Evolutionary conservation across 345 rosid species (phyloP).

Genomic region (Melaleuca alternifolia): DNA sequence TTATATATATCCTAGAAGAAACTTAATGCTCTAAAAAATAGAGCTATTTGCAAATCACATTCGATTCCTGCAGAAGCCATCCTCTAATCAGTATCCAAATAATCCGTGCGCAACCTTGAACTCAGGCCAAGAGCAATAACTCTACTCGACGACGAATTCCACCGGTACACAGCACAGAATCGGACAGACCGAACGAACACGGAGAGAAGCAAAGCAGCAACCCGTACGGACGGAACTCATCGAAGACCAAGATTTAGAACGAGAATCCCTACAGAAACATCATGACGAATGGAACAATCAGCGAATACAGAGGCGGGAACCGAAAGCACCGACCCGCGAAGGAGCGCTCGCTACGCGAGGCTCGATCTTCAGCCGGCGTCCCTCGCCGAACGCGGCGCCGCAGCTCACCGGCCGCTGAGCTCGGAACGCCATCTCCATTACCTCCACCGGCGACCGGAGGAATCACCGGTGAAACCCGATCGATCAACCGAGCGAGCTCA

Average conservation of each 20-base stretch:
- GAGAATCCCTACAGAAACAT: not conserved
- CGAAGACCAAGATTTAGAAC: not conserved
- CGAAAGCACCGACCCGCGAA: not conserved
- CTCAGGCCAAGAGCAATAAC: not conserved
- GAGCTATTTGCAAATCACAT: not conserved
- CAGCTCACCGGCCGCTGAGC: slow-evolving; percentile 38
- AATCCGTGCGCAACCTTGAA: not conserved
- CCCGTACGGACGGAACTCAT: not conserved
- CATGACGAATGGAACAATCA: not conserved
- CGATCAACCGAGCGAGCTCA: not conserved
- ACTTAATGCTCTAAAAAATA: not conserved
- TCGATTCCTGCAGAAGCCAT: not conserved
- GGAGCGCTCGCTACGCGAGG: slow-evolving; percentile 11
- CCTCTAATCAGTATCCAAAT: not conserved
- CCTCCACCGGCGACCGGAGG: not conserved
- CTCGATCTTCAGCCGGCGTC: slow-evolving; percentile 30
- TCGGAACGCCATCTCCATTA: slow-evolving; percentile 63
- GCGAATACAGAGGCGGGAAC: not conserved
- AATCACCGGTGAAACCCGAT: not conserved
- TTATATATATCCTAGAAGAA: not conserved
- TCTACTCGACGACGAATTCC: not conserved
- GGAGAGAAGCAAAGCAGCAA: not conserved
- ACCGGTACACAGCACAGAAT: not conserved
- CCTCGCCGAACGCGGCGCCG: slow-evolving; percentile 17
- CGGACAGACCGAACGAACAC: not conserved